Percentiles rank a stretch among this genome's conserved stretches.
These are phyloP conservation scores for Davidsoniella neocaledoniae DNA, from an alignment of 2,329 filamentous ascomycete genomes.

Conservation along the genomic window DNA sequence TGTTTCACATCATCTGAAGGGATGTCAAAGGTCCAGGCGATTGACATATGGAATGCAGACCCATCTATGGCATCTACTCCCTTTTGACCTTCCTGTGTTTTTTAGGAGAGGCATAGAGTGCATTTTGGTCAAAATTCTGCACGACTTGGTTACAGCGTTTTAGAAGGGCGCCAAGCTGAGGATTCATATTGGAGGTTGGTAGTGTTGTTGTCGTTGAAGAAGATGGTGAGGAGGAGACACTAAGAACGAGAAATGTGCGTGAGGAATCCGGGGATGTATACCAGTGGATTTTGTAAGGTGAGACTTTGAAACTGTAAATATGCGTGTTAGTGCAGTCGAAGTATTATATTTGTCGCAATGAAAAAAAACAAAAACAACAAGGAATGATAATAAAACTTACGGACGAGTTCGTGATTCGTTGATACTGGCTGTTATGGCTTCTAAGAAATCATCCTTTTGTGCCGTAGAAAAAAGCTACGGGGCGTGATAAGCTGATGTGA, in stretches of 20 bases:
- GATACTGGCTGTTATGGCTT: constrained; percentile 31
- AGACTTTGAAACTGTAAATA: constrained; percentile 23
- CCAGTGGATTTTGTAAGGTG: constrained; percentile 27
- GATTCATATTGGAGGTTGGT: constrained; percentile 19
- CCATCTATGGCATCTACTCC: constrained; percentile 14
- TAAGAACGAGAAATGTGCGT: constrained; percentile 74
- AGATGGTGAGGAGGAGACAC: constrained; percentile 28
- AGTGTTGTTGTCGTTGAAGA: not conserved
- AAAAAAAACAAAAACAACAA: not conserved
- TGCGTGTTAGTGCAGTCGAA: not conserved
- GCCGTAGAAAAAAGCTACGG: constrained; percentile 61
- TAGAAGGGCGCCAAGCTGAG: constrained; percentile 47
- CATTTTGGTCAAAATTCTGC: not conserved
- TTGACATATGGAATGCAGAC: constrained; percentile 66
- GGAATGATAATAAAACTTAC: not conserved
- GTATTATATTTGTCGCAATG: constrained; percentile 20
- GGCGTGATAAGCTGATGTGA: constrained; percentile 79
- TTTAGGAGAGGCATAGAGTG: not conserved
- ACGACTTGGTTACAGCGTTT: constrained; percentile 27
- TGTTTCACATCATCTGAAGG: constrained; percentile 21
- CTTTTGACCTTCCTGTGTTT: not conserved
- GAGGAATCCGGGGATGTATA: constrained; percentile 37
- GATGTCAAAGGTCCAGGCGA: constrained; percentile 61
- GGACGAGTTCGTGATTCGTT: not conserved
- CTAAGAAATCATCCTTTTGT: constrained; percentile 53